Evolutionary conservation across 768 basidiomycete genomes (phyloP).

Genomic region (Kwoniella botswanensis): DNA sequence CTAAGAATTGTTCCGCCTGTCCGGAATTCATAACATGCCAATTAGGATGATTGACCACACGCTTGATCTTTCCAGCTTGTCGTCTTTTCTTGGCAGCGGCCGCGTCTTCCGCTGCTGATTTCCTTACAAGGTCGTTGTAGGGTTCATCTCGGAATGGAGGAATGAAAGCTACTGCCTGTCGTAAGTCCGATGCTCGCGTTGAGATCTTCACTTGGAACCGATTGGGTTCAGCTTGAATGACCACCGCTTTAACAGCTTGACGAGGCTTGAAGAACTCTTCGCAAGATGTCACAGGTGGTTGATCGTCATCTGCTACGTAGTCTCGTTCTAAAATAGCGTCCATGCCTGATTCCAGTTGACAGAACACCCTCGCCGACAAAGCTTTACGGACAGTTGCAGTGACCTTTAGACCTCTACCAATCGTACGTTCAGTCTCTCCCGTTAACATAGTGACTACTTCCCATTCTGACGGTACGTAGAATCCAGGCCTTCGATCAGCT

Average conservation of each 20-base stretch:
- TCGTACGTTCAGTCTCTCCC: slow-evolving; percentile 80
- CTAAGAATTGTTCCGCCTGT: slow-evolving; percentile 86
- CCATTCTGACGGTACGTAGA: slow-evolving; percentile 70
- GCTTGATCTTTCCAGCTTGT: slow-evolving; percentile 75
- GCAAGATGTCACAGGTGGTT: slow-evolving; percentile 46
- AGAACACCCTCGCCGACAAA: slow-evolving; percentile 67
- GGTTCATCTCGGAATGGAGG: slow-evolving; percentile 53
- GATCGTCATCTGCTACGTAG: slow-evolving; percentile 62
- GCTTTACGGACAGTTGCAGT: slow-evolving; percentile 64
- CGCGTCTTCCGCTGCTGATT: slow-evolving; percentile 61
- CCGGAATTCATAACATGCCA: slow-evolving; percentile 92
- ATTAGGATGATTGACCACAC: slow-evolving; percentile 96
- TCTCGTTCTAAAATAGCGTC: slow-evolving; percentile 75
- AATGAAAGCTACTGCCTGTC: slow-evolving; percentile 40
- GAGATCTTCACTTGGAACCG: slow-evolving; percentile 76
- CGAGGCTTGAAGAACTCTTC: slow-evolving; percentile 71
- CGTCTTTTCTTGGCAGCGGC: slow-evolving; percentile 81
- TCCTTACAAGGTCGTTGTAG: slow-evolving; percentile 51
- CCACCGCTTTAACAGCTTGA: slow-evolving; percentile 77
- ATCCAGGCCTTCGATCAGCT: slow-evolving; percentile 72
- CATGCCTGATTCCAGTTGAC: slow-evolving; percentile 90
- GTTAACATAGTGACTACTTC: slow-evolving; percentile 94
- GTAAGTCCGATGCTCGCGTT: slow-evolving; percentile 60
- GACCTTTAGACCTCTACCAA: slow-evolving; percentile 79
- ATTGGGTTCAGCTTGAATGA: slow-evolving; percentile 71